phyloP scores from a whole-genome alignment of 192 early-diverging fungal species.

The Borealophlyctis nickersoniae region DNA sequence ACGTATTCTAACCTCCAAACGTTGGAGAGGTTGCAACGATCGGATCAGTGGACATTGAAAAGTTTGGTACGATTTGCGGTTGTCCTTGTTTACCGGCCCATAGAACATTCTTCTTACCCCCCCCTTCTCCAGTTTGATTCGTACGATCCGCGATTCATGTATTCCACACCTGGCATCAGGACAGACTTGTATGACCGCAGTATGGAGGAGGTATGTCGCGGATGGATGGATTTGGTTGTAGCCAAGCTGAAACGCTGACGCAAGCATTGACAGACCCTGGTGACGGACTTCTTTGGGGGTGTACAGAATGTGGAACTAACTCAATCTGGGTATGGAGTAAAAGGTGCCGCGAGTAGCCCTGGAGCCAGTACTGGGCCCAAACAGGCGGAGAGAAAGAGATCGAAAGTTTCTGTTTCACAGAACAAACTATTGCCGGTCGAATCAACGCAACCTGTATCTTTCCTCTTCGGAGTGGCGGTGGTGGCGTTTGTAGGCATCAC shows the following conservation, averaged over 20 bases:
- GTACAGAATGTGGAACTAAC: slow-evolving; percentile 91
- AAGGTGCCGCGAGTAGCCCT: too few relatives aligned
- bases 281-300: slow-evolving; percentile 96
- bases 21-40: slow-evolving; percentile 80
- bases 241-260: background rate
- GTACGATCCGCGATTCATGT: slow-evolving; percentile 71
- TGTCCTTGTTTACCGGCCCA: background rate
- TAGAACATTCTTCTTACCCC: background rate
- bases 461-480: too few relatives aligned
- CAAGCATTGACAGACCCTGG: slow-evolving; percentile 46
- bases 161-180: slow-evolving; percentile 82
- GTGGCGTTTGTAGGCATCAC: too few relatives aligned
- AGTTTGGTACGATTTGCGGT: slow-evolving; percentile 40
- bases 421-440: too few relatives aligned
- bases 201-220: slow-evolving; percentile 65
- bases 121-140: slow-evolving; percentile 61
- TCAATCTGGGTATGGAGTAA: slow-evolving; percentile 8
- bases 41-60: slow-evolving; percentile 69
- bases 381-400: too few relatives aligned
- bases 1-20: slow-evolving; percentile 95
- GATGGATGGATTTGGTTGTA: background rate
- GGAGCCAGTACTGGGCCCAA: too few relatives aligned
- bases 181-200: slow-evolving; percentile 78
- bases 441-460: too few relatives aligned
- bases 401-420: too few relatives aligned